Conservation (phyloP, 169 alveolate species). For the Eimeria zaria region DNA sequence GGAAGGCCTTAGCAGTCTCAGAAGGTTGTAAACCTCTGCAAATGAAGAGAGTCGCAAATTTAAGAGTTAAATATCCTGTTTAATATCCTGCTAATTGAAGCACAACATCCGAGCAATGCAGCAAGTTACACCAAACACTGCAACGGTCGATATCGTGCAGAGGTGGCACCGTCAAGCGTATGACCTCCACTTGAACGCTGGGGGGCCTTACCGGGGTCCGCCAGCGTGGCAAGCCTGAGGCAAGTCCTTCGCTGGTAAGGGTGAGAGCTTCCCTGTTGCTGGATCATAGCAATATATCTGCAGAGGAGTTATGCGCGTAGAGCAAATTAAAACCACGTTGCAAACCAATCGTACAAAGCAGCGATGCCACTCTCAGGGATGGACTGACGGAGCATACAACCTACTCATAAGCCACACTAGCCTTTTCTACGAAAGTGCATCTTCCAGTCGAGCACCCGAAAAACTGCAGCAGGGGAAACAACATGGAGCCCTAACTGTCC, state of each 20-base stretch:
- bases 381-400: neutral
- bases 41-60: neutral
- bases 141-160: no score
- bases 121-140: neutral
- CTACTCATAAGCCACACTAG: neutral
- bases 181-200: neutral
- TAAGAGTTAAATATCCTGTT: neutral
- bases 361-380: neutral
- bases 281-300: conserved; percentile 57
- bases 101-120: no score
- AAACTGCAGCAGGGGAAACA: neutral
- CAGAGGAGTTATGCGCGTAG: neutral
- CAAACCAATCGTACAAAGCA: neutral
- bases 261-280: neutral
- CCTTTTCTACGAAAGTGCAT: neutral
- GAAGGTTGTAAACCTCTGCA: conserved; percentile 5
- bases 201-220: conserved; percentile 5
- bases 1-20: neutral
- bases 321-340: neutral
- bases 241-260: neutral
- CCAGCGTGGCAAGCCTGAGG: neutral
- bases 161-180: neutral
- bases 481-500: neutral
- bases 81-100: no score
- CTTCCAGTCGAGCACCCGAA: neutral